A percentile compares a stretch with the other conserved stretches of the same genome.
Conservation (phyloP, 176 grass and related monocot genomes). For the Cymbopogon citratus region DNA sequence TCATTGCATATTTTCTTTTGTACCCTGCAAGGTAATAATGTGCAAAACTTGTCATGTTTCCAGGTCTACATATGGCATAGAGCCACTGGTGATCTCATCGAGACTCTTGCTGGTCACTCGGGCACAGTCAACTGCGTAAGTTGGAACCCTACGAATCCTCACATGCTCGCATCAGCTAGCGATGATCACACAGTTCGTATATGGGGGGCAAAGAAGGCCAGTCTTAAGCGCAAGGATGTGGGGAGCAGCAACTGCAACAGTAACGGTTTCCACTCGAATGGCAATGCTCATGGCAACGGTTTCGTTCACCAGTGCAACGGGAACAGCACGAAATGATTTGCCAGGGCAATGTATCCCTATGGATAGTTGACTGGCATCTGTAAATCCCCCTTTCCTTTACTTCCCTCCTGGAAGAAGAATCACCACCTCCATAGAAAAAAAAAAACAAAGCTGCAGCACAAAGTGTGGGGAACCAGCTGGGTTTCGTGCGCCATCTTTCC, state of each 20-base stretch:
- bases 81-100: constrained; percentile 58
- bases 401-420: constrained; percentile 31
- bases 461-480: constrained; percentile 38
- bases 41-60: background rate
- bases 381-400: constrained; percentile 49
- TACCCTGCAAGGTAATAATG: background rate
- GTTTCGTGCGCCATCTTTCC: constrained; percentile 41
- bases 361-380: constrained; percentile 36
- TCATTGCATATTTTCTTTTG: background rate
- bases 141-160: constrained; percentile 81
- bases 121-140: constrained; percentile 86
- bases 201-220: constrained; percentile 64
- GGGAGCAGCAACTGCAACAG: constrained; percentile 44
- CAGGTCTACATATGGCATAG: constrained; percentile 97
- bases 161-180: constrained; percentile 84
- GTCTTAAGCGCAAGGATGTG: constrained; percentile 52
- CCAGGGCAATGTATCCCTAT: background rate
- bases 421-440: background rate
- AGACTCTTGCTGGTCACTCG: constrained; percentile 70
- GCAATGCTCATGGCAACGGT: constrained; percentile 53
- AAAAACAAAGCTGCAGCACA: constrained; percentile 40
- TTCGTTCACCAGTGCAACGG: constrained; percentile 63
- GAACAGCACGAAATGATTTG: constrained; percentile 55
- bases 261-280: constrained; percentile 33
- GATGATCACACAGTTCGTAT: constrained; percentile 79